Base-by-base conservation (phyloP, 129 eudicot genomes). In the Heracleum sosnowskyi region DNA sequence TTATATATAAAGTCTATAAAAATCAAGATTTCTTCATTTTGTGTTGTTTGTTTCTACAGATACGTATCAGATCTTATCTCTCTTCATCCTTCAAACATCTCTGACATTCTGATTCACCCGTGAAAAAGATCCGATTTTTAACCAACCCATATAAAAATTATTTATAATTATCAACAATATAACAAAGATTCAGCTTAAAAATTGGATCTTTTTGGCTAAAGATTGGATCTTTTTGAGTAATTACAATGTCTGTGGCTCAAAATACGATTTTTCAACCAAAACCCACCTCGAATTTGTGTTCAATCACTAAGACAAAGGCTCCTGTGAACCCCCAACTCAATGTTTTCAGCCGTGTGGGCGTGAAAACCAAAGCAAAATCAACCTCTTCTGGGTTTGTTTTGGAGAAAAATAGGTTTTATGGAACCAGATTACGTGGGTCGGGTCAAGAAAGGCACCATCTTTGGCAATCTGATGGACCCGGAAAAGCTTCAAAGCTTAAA, bases 211-310 rank as follows among this genome's bases (percentile, higher is more conserved):
- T 22, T 51, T 22, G 16, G 15, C 3, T 26, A 8, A 26, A 26
- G 4, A 74, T 74, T 44, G 18, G 11, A 11, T 73, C 7, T 16
- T 33, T 57, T 1, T 57, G 64, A 57, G 13, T 1, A 10, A 28
- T 34, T 41, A 80, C 46, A 83, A 90, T 91, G 98, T 89, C 96
- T 93, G 90, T 81, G 79, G 87, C 90, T 69, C 79, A 90, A 73
- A 88, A 88, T 69, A 84, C 91, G 31, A 79, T 73, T 64, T 28
- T 79, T 28, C 85, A 71, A 36, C 79, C 80, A 4, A 29, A 31
- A 8, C 46, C 20, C 78, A 85, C 83, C 79, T 73, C 76, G 18
- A 81, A 57, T 45, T 57, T 72, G 73, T 68, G 60, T 34, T 71
- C 75, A 36, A 36, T 39, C 79, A 73, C 10, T 70, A 63, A 78